These are phyloP conservation scores for Tolypocladium amazonense DNA, from an alignment of 2,329 filamentous ascomycete species.

Conservation along the genomic window DNA sequence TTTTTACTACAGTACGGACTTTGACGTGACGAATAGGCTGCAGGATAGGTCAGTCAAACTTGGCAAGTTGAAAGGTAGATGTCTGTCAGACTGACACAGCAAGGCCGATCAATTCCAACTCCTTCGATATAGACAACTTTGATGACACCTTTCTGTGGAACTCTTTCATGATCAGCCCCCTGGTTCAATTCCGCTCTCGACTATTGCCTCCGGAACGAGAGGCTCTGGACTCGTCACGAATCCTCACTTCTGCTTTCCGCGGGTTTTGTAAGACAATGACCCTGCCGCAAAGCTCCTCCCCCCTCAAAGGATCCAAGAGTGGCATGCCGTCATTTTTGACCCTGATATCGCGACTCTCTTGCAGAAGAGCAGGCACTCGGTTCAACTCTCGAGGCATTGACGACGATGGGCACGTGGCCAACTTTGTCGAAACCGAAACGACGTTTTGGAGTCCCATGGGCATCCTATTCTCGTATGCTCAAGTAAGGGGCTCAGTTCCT, in stretches of 20 bases:
- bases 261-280: slow-evolving; percentile 85
- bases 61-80: neutral
- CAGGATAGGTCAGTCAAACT: slow-evolving; percentile 59
- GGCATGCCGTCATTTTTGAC: slow-evolving; percentile 78
- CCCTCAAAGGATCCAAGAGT: slow-evolving; percentile 52
- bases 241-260: slow-evolving; percentile 86
- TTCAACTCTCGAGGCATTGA: slow-evolving; percentile 98
- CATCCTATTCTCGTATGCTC: slow-evolving; percentile 83
- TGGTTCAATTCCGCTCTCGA: slow-evolving; percentile 79
- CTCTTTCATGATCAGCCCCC: slow-evolving; percentile 91
- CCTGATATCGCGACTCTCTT: slow-evolving; percentile 84
- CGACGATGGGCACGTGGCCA: slow-evolving; percentile 93
- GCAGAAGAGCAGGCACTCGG: slow-evolving; percentile 79
- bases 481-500: slow-evolving; percentile 85
- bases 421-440: slow-evolving; percentile 97
- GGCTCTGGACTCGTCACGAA: slow-evolving; percentile 74
- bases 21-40: slow-evolving; percentile 86
- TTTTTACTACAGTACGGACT: slow-evolving; percentile 98
- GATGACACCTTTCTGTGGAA: slow-evolving; percentile 96
- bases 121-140: slow-evolving; percentile 85
- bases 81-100: slow-evolving; percentile 6
- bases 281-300: slow-evolving; percentile 66
- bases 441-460: slow-evolving; percentile 75
- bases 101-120: slow-evolving; percentile 62
- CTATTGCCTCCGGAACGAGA: slow-evolving; percentile 65